Conservation (phyloP, 2,329 filamentous ascomycete genomes). For the Sporothrix euskadiensis region DNA sequence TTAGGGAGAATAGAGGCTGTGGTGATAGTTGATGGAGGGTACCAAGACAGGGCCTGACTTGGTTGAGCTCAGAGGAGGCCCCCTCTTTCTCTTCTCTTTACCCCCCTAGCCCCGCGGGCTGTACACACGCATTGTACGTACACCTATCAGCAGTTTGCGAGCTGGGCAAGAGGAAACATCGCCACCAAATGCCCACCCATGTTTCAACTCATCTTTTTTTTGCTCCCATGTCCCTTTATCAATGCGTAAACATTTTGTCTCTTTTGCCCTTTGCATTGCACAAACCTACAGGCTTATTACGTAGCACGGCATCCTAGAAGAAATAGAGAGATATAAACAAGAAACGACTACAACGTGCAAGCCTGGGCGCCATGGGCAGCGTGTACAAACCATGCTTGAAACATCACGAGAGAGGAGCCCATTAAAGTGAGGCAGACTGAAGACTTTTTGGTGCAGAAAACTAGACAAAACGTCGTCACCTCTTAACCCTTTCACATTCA, state of each 20-base stretch:
- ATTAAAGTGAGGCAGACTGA: background rate
- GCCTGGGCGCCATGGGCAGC: background rate
- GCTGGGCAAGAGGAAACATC: conserved; percentile 20
- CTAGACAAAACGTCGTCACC: background rate
- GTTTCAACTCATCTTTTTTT: conserved; percentile 16
- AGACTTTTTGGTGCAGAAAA: background rate
- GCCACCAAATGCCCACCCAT: conserved; percentile 1
- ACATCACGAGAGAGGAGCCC: background rate
- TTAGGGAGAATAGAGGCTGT: background rate
- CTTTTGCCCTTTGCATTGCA: background rate
- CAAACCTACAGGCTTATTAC: background rate
- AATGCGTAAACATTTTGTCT: background rate
- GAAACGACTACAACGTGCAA: conserved; percentile 3
- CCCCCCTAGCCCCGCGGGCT: background rate
- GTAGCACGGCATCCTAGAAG: background rate
- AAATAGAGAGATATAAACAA: background rate
- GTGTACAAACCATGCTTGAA: background rate
- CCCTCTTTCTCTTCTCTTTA: background rate
- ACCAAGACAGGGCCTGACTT: background rate
- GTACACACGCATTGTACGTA: background rate
- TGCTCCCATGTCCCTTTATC: background rate
- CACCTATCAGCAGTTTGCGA: background rate
- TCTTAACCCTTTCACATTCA: too few relatives aligned
- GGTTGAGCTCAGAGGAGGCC: background rate
- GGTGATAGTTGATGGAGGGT: background rate